Base-by-base conservation (phyloP, 148 eudicot species). In the Gaultheria prostrata region DNA sequence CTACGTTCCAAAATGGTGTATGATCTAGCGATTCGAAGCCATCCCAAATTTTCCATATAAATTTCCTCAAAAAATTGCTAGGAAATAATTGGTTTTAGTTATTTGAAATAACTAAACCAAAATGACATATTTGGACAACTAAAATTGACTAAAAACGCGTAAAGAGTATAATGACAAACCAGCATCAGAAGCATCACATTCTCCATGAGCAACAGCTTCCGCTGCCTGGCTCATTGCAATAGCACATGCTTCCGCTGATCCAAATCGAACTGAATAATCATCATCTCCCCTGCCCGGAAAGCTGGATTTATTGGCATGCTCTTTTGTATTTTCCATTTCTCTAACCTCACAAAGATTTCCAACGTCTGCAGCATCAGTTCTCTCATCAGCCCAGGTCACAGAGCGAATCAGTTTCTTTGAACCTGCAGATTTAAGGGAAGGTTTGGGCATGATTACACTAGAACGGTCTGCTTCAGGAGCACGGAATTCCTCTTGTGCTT, bases 311-410 rank as follows among this genome's bases (percentile, higher is more conserved):
- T 78, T 59, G 9, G 83, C 67, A 78, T 28, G 82, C 56, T 80
- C 85, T 80, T 85, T 84, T 21, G 82, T 77, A 61, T 84, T 84
- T 74, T 87, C 82, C 70, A 81, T 53, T 82, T 89, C 92, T 67
- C 84, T 82, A 84, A 80, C 78, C 83, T 93, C 93, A 65, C 91
- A 86, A 78, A 91, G 93, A 85, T 88, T 86, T 84, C 84, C 83
- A 82, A 75, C 83, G 51, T 59, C 82, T 82, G 76, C 69, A 83
- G 86, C 82, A 83, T 83, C 87, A 45, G 48, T 61, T 87, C 90
- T 88, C 61, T 93, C 90, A 89, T 97, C 97, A 51, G 97, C 96
- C 99, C 99, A 94, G 56, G 96, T 82, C 82, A 97, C 97, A 85
- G 93, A 91, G 56, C 92, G 91, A n/a, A 83, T 83, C 63, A 15